Base-by-base conservation (phyloP, 495 filamentous ascomycete genomes). In the Aspergillus saccharolyticus region DNA sequence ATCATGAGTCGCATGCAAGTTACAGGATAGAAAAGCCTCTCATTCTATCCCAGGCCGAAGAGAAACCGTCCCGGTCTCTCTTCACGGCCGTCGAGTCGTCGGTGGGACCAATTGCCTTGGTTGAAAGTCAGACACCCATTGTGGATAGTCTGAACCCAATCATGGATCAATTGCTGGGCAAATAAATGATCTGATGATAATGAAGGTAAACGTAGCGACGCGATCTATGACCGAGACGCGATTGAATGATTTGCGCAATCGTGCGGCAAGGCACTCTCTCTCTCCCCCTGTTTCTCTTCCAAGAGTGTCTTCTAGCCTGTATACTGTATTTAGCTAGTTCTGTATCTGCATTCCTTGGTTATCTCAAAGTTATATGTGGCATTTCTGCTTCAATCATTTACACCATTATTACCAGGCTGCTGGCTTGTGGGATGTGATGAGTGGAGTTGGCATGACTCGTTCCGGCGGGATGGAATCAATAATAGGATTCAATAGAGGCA, bases 181-280 rank as follows among this genome's bases (percentile, higher is more conserved):
- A 14, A 48, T 44, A 45, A 44, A 57, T 48, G 56, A 57, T 30
- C 18, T 53, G 15, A 39, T 39, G 33, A 39, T 39, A 9, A 28
- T 28, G 25, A 28, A 46, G 25, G 54, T 22, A 18, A 30, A 39
- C 9, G 14, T 24, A 57, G 17, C 22, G n/a, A 49, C 57, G 14
- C 43, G 47, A 57, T 46, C 59, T 47, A 65, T 47, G 63, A 65
- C 57, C 22, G 59, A 60, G 25, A 65, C 52, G 63, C 59, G 33
- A 58, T 39, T 20, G 56, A 43, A 50, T 39, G 39, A 45, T 55
- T 8, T 17, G 43, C 5, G 12, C 25, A 33, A 53, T 56, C 43
- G 20, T 20, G 33, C 33, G 33, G 33, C 33, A 39, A 39, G 33
- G 33, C 5, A 39, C 12, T 39, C 33, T 8, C 6, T 5, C 33